Evolutionary conservation across 1,284 basidiomycete species (phyloP).

Genomic region (Fereydounia khargensis): DNA sequence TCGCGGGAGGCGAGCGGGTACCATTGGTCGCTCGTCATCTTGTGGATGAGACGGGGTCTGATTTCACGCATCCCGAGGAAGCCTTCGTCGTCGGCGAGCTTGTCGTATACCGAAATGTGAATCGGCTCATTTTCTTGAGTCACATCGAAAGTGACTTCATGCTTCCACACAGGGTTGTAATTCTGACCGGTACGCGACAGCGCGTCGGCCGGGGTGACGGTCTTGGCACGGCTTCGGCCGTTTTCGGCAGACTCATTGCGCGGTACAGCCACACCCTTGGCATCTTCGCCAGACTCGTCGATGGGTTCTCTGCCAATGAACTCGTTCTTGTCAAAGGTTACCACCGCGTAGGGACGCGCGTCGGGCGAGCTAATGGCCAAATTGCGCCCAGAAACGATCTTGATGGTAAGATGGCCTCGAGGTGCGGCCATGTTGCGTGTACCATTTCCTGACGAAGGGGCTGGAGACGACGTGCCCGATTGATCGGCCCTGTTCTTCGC

Average conservation of each 20-base stretch:
- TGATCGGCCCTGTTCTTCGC: conserved; percentile 28
- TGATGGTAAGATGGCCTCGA: conserved; percentile 85
- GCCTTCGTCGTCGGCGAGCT: conserved; percentile 74
- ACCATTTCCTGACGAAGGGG: not conserved
- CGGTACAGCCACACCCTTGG: conserved; percentile 73
- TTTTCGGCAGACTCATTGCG: conserved; percentile 65
- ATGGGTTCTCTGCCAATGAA: conserved; percentile 91
- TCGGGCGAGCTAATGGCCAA: conserved; percentile 62
- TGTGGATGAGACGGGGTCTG: conserved; percentile 82
- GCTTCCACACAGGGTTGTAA: conserved; percentile 96
- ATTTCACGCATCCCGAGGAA: conserved; percentile 91
- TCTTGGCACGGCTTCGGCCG: conserved; percentile 60
- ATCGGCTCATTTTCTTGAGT: conserved; percentile 84
- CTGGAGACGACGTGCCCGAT: not conserved
- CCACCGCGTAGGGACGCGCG: conserved; percentile 88
- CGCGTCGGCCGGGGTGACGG: conserved; percentile 33
- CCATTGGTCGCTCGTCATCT: conserved; percentile 96
- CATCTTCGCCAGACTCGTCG: conserved; percentile 77
- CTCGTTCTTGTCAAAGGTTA: conserved; percentile 98
- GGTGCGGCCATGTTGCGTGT: conserved; percentile 51
- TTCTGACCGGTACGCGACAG: conserved; percentile 52
- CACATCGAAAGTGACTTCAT: conserved; percentile 87
- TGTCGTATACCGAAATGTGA: conserved; percentile 90
- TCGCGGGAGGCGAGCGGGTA: conserved; percentile 68
- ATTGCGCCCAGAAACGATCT: conserved; percentile 87